Evolutionary conservation across 805 yeast species (phyloP), one percentile per base, ranked within the genome.

Genomic region (Suhomyces vadensis): DNA sequence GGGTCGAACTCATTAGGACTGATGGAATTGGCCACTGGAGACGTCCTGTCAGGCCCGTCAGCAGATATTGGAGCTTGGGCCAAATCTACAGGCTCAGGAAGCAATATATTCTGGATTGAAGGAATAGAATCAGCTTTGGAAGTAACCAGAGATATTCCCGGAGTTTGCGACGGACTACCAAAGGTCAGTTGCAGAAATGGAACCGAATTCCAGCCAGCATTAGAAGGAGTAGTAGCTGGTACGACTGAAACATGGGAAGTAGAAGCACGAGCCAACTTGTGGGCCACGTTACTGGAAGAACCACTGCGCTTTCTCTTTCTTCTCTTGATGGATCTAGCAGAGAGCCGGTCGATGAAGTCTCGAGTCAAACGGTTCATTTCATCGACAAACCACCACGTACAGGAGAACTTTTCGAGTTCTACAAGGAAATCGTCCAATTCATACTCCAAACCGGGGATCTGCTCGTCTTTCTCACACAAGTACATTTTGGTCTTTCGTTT

Each of bases 331-430:
- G 38, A 6, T 21, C 9, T 24, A 5, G 24, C 5, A 6, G 17
- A 14, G 11, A 59, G 42, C 35, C 49, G 53, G n/a, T 52, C 48
- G 6, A 49, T 42, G 39, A 59, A 62, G 21, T 61, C 62, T 27
- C 47, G 48, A 6, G 59, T 43, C 17, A 61, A 43, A 29, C 51
- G 47, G 33, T 55, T 52, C 24, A 61, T 54, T 40, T 63, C 67
- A 37, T 63, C 66, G 7, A 61, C 60, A 9, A 61, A 50, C 57
- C 58, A 56, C 67, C 67, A 64, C 14, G 52, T 49, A 5, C 43
- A 25, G 13, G 53, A 21, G 46, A 55, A 59, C 36, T 55, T 50
- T 17, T 56, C 56, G 26, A 64, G 49, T 23, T 47, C 57, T 3
- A 9, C 21, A 21, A 64, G 38, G 41, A 53, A 56, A 21, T 55